These are phyloP conservation scores for Eimeria maxima DNA, from an alignment of 169 alveolate genomes.

Conservation along the genomic window DNA sequence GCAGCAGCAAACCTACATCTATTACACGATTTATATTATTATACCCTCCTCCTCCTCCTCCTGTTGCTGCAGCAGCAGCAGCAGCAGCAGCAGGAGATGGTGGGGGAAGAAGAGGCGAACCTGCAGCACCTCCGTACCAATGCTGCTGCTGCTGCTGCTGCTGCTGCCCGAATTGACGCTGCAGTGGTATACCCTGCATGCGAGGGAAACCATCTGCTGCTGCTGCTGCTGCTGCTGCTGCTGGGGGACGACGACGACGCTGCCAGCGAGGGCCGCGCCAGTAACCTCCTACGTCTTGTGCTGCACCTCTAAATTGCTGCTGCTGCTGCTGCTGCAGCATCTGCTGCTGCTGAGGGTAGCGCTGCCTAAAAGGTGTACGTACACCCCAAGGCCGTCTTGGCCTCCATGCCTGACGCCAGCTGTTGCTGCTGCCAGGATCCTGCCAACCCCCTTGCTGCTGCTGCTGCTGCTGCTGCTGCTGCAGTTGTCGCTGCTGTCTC, in stretches of 20 bases:
- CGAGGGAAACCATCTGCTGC: neutral
- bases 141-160: neutral
- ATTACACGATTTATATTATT: neutral
- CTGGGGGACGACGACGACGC: no score
- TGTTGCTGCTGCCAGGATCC: neutral
- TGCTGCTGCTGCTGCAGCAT: slow-evolving; percentile 7
- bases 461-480: neutral
- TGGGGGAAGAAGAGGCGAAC: no score
- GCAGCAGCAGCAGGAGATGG: no score
- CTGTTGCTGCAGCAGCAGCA: neutral
- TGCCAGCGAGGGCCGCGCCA: no score
- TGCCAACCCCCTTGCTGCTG: no score
- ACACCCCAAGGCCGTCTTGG: slow-evolving; percentile 14
- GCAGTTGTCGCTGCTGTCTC: slow-evolving; percentile 5
- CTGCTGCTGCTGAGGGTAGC: slow-evolving; percentile 29
- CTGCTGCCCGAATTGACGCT: neutral
- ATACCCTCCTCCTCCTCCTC: neutral
- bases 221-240: no score
- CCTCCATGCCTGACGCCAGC: neutral
- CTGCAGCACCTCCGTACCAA: no score
- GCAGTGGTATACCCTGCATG: neutral
- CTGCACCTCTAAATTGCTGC: neutral
- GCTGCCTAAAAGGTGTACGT: neutral
- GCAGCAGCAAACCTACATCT: slow-evolving; percentile 41
- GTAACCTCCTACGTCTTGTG: neutral